Base-by-base conservation (phyloP, 2,329 filamentous ascomycete genomes). In the Coniochaeta prunicola region DNA sequence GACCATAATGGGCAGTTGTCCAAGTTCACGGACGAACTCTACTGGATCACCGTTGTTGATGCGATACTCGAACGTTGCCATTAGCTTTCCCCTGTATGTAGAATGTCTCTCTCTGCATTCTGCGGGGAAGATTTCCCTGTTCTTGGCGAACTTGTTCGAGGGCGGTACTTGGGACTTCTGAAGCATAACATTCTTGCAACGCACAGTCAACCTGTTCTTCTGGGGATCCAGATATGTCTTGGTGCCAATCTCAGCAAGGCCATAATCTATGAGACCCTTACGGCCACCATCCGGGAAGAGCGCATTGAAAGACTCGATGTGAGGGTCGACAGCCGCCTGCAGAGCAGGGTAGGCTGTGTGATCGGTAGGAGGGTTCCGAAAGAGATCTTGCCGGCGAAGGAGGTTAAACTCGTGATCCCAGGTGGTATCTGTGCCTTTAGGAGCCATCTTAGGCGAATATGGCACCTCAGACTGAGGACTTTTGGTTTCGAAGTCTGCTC, bases 271-370 rank as follows among this genome's bases (percentile, higher is more conserved):
- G 59, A 86, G 71, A 48, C 78, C 73, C 15, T 70, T 72, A 63
- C 73, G 75, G 56, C 90, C 91, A 73, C 88, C 82, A 59, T 82
- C 79, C 33, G 86, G 84, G 70, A 97, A 96, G 54, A 97, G 81
- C 57, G 87, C 87, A 78, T 99, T 96, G 84, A 97, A 99, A 7
- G 94, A 94, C 69, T 97, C 88, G 67, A 97, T 89, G 74, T 99
- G 94, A 56, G 94, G 94, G 64, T 90, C 82, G 60, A 97, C 87
- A n/a, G 93, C 90, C 61, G 84, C 83, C 67, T 92, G 88, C 54
- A 99, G 84, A 24, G 89, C 83, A 15, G 94, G 94, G 70, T 96
- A 97, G 60, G 93, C 91, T 10, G 89, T 89, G 66, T 85, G 88
- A 71, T 97, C 92, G 68, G 84, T 88, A 0, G 94, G 93, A 19